Conservation (phyloP, 176 grass and related monocot genomes). For the Aegilops longissima region DNA sequence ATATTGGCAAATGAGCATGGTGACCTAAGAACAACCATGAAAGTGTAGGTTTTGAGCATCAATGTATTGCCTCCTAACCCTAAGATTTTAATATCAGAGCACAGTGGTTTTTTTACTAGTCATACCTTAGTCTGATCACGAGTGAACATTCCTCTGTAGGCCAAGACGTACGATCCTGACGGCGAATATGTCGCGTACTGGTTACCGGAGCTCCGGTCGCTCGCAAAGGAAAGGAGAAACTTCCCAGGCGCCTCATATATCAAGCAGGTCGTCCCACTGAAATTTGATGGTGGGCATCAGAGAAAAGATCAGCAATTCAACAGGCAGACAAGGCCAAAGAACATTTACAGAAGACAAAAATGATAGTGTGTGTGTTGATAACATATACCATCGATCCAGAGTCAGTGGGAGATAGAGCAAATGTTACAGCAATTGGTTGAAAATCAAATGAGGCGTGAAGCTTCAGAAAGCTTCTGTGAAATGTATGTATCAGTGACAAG, state of each 20-base stretch:
- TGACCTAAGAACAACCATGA: background rate
- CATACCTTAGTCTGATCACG: background rate
- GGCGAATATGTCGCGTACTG: slow-evolving; percentile 74
- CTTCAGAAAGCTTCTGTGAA: background rate
- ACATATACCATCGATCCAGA: background rate
- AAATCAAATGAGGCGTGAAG: background rate
- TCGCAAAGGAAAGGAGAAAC: slow-evolving; percentile 66
- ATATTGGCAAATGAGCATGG: background rate
- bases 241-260: slow-evolving; percentile 77
- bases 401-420: background rate
- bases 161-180: slow-evolving; percentile 77
- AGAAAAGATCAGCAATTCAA: slow-evolving; percentile 48
- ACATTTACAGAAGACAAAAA: slow-evolving; percentile 45
- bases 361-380: background rate
- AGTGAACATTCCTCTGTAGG: slow-evolving; percentile 41
- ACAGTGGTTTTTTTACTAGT: background rate
- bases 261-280: slow-evolving; percentile 74
- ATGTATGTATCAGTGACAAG: background rate
- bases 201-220: slow-evolving; percentile 54
- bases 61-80: background rate
- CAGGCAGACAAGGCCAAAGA: slow-evolving; percentile 39
- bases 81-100: background rate
- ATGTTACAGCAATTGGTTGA: background rate
- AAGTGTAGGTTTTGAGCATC: background rate
- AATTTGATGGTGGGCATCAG: slow-evolving; percentile 48